Evolutionary conservation across 2,329 filamentous ascomycete species (phyloP), one percentile per base, ranked within the genome.

Genomic region (Acrocalymma vagum): DNA sequence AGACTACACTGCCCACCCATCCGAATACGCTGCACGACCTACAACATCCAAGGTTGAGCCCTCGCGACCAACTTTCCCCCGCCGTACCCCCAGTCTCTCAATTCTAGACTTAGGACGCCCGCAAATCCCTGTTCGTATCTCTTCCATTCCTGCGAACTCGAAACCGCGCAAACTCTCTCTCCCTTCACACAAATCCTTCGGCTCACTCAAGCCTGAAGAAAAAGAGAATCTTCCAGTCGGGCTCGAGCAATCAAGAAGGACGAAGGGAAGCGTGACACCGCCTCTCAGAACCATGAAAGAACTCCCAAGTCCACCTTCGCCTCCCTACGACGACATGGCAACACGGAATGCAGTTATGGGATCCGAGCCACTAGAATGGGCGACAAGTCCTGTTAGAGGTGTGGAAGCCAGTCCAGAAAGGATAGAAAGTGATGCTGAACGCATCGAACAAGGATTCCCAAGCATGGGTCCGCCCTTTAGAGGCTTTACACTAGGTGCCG

Each of bases 121-220:
- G 3, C 48, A 49, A 5, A 69, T 69, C 29, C 65, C 65, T 9
- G 38, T 68, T 8, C 58, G 65, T 7, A 67, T 68, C 14, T 65
- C 62, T 9, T 63, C 59, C 17, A 68, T 69, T 10, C 65, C 65
- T 3, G 34, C 58, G 2, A 58, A 67, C 29, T 59, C 49, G 9
- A 53, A 58, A 33, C 58, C 65, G 3, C 60, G 65, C 13, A 69
- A 69, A 29, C 43, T 69, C 1, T 64, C 62, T 9, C 38, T 69
- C 9, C 53, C 50, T 3, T 21, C 20, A 7, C 44, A 38, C 45
- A 59, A 28, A 42, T 58, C 35, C 37, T 55, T 31, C 54, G 38
- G 26, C 50, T 48, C 17, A 36, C 38, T 58, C 45, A 42, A 47
- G 44, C 27, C 34, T n/a, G 52, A 54, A 4, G 57, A 55, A 25